A percentile compares a stretch with the other conserved stretches of the same genome.
Conservation (phyloP, 2,329 filamentous ascomycete species). For the Alternaria sp. region DNA sequence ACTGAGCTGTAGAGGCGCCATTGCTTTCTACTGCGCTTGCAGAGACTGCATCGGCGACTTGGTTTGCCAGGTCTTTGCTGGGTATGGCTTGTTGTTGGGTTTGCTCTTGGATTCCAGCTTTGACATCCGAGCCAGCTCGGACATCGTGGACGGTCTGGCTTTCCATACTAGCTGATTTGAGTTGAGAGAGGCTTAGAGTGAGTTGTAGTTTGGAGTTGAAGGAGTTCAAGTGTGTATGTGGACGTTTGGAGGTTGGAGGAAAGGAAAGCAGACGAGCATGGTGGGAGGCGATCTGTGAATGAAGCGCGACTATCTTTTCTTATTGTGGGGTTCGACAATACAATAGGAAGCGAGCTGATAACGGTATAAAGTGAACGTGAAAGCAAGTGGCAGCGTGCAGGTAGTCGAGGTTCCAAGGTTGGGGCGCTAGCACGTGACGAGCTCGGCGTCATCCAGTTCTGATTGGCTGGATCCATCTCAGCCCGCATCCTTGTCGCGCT, state of each 20-base stretch:
- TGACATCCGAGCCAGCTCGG: background rate
- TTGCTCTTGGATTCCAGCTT: background rate
- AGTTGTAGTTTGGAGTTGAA: background rate
- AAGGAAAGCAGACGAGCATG: conserved; percentile 23
- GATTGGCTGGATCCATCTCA: conserved; percentile 24
- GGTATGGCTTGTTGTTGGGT: conserved; percentile 1
- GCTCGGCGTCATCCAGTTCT: conserved; percentile 11
- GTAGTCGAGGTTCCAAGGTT: background rate
- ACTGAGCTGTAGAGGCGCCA: background rate
- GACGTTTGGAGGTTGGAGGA: conserved; percentile 14
- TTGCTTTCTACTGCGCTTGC: background rate
- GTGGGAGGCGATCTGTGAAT: conserved; percentile 6
- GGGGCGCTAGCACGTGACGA: conserved; percentile 15
- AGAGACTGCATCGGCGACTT: background rate
- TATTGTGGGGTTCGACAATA: conserved; percentile 13
- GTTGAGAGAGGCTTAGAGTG: background rate
- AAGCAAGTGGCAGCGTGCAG: background rate
- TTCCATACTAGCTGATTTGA: background rate
- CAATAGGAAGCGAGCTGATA: background rate
- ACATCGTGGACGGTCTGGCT: background rate
- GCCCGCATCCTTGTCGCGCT: conserved; percentile 29
- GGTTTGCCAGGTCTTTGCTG: background rate
- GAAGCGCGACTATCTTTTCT: conserved; percentile 1
- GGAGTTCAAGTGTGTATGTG: conserved; percentile 20
- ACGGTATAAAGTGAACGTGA: conserved; percentile 4